phyloP scores from a whole-genome alignment of 208 protist species.

The Crithidia fasciculata region DNA sequence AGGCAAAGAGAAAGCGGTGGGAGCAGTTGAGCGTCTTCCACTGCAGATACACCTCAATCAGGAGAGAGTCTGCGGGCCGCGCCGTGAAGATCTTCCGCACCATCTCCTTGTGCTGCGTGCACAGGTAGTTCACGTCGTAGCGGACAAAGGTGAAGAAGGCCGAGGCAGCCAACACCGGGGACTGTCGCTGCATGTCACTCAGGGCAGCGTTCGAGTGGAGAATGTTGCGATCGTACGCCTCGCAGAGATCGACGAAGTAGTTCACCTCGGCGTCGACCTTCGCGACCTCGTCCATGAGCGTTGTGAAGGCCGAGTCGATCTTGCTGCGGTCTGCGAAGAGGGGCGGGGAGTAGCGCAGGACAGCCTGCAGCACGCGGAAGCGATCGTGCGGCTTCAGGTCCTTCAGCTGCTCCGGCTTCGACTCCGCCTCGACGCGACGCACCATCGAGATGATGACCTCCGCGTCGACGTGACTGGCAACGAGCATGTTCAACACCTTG shows the following conservation, averaged over 20 bases:
- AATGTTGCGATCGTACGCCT: conserved; percentile 39
- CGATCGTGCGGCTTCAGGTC: conserved; percentile 61
- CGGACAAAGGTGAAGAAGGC: conserved; percentile 87
- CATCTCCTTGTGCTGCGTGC: conserved; percentile 59
- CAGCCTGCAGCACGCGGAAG: conserved; percentile 78
- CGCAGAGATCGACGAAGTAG: conserved; percentile 67
- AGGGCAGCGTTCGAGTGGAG: conserved; percentile 30
- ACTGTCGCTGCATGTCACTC: conserved; percentile 41
- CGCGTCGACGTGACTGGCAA: conserved; percentile 45
- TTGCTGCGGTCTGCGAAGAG: conserved; percentile 40
- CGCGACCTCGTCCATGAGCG: conserved; percentile 24
- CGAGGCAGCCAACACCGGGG: conserved; percentile 33
- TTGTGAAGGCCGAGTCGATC: conserved; percentile 22
- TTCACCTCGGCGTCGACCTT: conserved; percentile 52
- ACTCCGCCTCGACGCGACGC: conserved; percentile 41
- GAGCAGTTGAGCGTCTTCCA: conserved; percentile 63
- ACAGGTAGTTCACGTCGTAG: conserved; percentile 74
- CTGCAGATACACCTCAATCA: conserved; percentile 83
- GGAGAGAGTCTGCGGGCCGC: conserved; percentile 35
- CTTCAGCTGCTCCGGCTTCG: conserved; percentile 42
- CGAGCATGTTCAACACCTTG: conserved; percentile 73
- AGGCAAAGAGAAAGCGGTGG: conserved; percentile 49
- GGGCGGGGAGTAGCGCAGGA: conserved; percentile 76
- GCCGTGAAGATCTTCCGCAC: conserved; percentile 69
- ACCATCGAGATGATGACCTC: conserved; percentile 63